phyloP scores from a whole-genome alignment of 2,329 filamentous ascomycete genomes.

The Penicillium sp. region DNA sequence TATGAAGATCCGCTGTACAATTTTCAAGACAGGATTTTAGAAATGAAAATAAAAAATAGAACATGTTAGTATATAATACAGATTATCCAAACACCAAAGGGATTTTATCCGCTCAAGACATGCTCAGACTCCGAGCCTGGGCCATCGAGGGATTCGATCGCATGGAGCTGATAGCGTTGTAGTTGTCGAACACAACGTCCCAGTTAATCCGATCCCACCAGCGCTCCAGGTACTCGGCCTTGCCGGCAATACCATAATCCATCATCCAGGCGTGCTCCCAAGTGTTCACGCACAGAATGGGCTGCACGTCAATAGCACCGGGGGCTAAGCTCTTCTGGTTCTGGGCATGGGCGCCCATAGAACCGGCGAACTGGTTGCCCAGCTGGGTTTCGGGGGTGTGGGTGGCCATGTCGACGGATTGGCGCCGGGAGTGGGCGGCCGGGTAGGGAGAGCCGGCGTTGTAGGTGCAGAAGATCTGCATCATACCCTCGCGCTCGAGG shows the following conservation, averaged over 20 bases:
- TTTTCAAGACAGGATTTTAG: slow-evolving; percentile 7
- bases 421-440: slow-evolving; percentile 76
- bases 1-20: slow-evolving; percentile 21
- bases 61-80: slow-evolving; percentile 28
- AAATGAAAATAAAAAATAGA: slow-evolving; percentile 9
- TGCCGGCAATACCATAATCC: slow-evolving; percentile 77
- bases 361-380: slow-evolving; percentile 37
- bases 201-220: slow-evolving; percentile 94
- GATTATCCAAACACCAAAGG: slow-evolving; percentile 22
- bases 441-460: slow-evolving; percentile 86
- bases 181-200: slow-evolving; percentile 63
- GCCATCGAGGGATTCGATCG: slow-evolving; percentile 22
- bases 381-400: slow-evolving; percentile 34
- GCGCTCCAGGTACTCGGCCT: slow-evolving; percentile 69
- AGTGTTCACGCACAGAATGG: slow-evolving; percentile 87
- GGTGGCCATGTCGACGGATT: slow-evolving; percentile 52
- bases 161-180: slow-evolving; percentile 32
- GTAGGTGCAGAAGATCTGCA: slow-evolving; percentile 81
- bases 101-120: slow-evolving; percentile 22
- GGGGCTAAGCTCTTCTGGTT: slow-evolving; percentile 40
- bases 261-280: slow-evolving; percentile 94
- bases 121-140: slow-evolving; percentile 27
- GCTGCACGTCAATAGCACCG: slow-evolving; percentile 58
- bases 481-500: slow-evolving; percentile 46
- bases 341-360: slow-evolving; percentile 34